Base-by-base conservation (phyloP, 1,284 basidiomycete genomes). In the Malassezia vespertilionis region DNA sequence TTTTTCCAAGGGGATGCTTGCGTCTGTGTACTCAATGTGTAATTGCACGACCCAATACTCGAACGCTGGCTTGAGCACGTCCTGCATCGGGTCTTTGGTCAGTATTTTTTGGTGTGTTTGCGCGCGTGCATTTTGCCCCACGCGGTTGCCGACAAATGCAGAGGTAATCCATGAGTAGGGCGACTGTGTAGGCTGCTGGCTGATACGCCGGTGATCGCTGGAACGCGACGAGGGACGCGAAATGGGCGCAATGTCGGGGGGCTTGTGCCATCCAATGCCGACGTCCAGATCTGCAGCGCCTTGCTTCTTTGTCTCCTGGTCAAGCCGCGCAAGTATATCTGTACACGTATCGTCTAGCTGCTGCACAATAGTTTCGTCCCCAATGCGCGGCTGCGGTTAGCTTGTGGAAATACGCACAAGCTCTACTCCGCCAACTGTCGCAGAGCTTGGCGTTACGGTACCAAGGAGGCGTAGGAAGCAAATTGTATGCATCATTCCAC, bases 91-190 rank as follows among this genome's bases (percentile, higher is more conserved):
- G 20, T 44, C 42, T 7, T 31, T 26, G 18, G 31, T 31, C 17
- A 44, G 28, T 17, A 40, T 20, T 15, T 15, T 33, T 9, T 18
- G 43, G 12, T 27, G 15, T 20, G 41, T 31, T 12, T 18, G 6
- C 39, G 45, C 27, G 33, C 15, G 9, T 43, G 30, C 12, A 31
- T 26, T 14, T 35, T 36, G 22, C 36, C 30, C 35, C 17, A 24
- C 11, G 14, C 24, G 26, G 9, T 22, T 40, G 40, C 48, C 42
- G 1, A 38, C 36, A 2, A 51, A 23, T 2, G 48, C 43, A 4
- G 48, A 45, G 3, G 48, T 43, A 2, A 51, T 30, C 48, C 48
- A 51, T 9, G 48, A 44, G 43, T 51, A 51, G 0, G 48, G 48
- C 33, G 48, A 51, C 17, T 44, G 15, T 23, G 17, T 7, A 4